Base-by-base conservation (phyloP, 352 stramenopile species). In the Phytopythium boreale region DNA sequence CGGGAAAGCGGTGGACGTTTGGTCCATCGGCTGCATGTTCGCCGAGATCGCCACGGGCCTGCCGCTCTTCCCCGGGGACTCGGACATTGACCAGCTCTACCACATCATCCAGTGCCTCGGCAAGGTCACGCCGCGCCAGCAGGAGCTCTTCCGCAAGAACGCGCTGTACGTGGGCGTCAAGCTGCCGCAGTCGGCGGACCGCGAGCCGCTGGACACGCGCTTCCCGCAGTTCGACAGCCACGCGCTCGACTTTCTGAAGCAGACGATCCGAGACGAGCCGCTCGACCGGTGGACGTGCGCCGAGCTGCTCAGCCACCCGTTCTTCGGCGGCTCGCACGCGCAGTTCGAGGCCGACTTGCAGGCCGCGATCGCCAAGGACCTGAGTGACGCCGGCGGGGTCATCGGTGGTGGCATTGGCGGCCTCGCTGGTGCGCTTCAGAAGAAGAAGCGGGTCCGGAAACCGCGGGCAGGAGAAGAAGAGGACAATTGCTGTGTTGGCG, bases 1-100 rank as follows among this genome's bases (percentile, higher is more conserved):
- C 68, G 96, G 97, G 55, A 97, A 96, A 60, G 93, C 92, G 9
- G 97, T 99, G 37, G 97, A 99, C 64, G 93, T 99, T 44, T 99
- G 97, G 97, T 97, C 91, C 19, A 89, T 98, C 29, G 97, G 96
- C 43, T 99, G 96, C 79, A 97, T 99, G 68, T 95, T 96, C 56
- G 93, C 94, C 20, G 97, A 99, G 77, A 90, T 99, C 47, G 98
- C 98, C 67, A 91, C 98, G 3, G 96, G 97, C 0, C 64, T 99
- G 22, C 97, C 96, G 1, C 89, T 99, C 17, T 97, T 99, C 53
- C 96, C 97, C 1, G 97, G 97, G 17, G 92, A 98, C 68, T 98
- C 97, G 44, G 95, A 99, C 61, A 97, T 99, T 68, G 96, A 99
- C 76, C 97, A 93, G 69, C 68, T 94, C 1, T 92, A 90, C 69